Evolutionary conservation across 2,329 filamentous ascomycete species (phyloP).

Genomic region (Macroventuria anomochaeta): DNA sequence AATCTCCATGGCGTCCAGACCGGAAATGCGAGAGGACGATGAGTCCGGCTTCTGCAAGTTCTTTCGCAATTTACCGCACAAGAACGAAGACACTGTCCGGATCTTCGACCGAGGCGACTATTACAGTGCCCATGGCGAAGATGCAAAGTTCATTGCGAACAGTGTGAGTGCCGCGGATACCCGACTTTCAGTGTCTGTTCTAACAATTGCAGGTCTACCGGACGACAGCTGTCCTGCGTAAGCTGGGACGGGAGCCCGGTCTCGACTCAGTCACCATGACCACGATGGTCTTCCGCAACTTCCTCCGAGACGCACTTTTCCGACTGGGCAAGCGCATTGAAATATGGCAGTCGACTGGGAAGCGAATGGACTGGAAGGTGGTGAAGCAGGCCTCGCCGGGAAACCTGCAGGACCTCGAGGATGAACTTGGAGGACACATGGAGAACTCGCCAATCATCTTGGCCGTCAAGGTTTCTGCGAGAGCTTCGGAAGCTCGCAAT

Average conservation of each 20-base stretch:
- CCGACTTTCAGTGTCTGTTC: not conserved
- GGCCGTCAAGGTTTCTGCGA: conserved; percentile 91
- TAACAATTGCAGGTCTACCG: conserved; percentile 76
- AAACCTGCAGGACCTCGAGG: conserved; percentile 95
- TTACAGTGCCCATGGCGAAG: conserved; percentile 90
- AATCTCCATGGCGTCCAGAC: conserved; percentile 59
- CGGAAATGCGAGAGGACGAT: conserved; percentile 79
- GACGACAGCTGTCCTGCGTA: conserved; percentile 92
- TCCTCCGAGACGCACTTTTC: conserved; percentile 92
- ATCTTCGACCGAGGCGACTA: conserved; percentile 95
- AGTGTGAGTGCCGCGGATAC: conserved; percentile 60
- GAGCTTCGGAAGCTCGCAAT: conserved; percentile 80
- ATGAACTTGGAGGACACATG: conserved; percentile 85
- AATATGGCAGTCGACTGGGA: conserved; percentile 78
- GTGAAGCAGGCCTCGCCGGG: conserved; percentile 90
- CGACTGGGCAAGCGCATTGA: conserved; percentile 89
- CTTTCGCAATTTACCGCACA: conserved; percentile 82
- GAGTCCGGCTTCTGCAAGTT: conserved; percentile 96
- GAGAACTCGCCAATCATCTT: conserved; percentile 94
- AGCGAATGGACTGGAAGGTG: conserved; percentile 88
- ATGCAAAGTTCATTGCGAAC: conserved; percentile 82
- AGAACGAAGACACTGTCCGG: conserved; percentile 77
- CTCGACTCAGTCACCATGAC: conserved; percentile 95
- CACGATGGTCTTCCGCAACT: conserved; percentile 91
- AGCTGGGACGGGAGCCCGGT: conserved; percentile 83